Evolutionary conservation across 192 early-diverging fungal genomes (phyloP).

Genomic region (Spinellus fusiger): DNA sequence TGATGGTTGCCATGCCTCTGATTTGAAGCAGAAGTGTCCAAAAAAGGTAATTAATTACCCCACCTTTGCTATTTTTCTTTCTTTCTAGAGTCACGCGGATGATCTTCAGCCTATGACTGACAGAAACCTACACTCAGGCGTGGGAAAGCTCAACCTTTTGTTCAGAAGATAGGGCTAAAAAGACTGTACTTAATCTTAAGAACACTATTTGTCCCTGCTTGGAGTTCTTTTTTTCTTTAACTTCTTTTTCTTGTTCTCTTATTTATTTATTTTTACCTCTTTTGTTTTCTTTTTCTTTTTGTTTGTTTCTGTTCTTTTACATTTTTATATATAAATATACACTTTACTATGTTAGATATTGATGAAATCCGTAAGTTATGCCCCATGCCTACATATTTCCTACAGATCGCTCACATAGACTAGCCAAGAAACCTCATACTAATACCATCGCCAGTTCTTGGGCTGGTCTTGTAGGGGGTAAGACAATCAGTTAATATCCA

Average conservation of each 20-base stretch:
- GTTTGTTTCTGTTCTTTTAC: not conserved
- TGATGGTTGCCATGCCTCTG: too few species aligned
- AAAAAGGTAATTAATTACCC: too few species aligned
- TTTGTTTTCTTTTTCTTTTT: not conserved
- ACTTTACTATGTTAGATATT: slow-evolving; percentile 21
- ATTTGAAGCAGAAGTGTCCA: too few species aligned
- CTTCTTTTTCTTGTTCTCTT: not conserved
- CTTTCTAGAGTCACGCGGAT: too few species aligned
- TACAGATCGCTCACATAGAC: not conserved
- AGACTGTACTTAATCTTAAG: too few species aligned
- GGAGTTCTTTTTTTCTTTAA: not conserved
- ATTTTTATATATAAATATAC: slow-evolving; percentile 5
- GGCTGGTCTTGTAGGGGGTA: slow-evolving; percentile 27
- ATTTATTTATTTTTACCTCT: not conserved
- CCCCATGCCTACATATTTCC: not conserved
- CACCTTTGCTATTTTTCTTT: too few species aligned
- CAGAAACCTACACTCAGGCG: too few species aligned
- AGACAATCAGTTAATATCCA: not conserved
- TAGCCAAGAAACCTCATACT: slow-evolving; percentile 20
- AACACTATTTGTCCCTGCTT: not conserved
- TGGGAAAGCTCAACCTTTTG: too few species aligned
- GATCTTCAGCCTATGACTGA: too few species aligned
- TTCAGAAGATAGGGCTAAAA: too few species aligned
- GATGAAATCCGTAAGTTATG: slow-evolving; percentile 32
- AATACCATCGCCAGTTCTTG: slow-evolving; percentile 19